Percentiles rank a stretch among this genome's conserved stretches.
Evolutionary conservation across 306 rosid genomes (phyloP).

Genomic region (Casuarina glauca): DNA sequence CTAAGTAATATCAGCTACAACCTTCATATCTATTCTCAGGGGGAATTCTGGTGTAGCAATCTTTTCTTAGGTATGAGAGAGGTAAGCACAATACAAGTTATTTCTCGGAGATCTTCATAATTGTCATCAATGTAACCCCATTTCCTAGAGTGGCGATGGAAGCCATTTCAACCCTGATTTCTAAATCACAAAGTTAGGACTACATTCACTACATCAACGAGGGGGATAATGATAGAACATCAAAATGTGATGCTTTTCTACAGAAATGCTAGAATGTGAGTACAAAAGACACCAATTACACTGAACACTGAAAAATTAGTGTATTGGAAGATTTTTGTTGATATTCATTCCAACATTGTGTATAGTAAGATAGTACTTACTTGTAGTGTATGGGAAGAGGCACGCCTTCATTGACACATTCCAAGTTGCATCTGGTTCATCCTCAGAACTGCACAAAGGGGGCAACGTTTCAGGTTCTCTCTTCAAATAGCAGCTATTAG

Average conservation of each 20-base stretch:
- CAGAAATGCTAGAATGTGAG: neutral
- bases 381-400: slow-evolving; percentile 48
- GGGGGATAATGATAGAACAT: neutral
- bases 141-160: neutral
- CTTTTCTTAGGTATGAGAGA: neutral
- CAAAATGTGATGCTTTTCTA: neutral
- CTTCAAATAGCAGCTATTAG: slow-evolving; percentile 56
- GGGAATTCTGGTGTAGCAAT: neutral
- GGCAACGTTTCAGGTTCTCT: slow-evolving; percentile 49
- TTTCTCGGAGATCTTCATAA: neutral
- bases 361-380: slow-evolving; percentile 34
- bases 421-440: slow-evolving; percentile 56
- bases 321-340: neutral
- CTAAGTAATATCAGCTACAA: neutral
- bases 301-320: neutral
- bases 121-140: neutral
- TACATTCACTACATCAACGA: neutral
- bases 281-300: neutral
- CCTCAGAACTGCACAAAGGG: slow-evolving; percentile 36
- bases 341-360: neutral
- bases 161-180: neutral
- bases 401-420: slow-evolving; percentile 60
- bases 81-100: neutral
- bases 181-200: neutral
- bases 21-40: neutral